These are phyloP conservation scores for Dendrobium nobile DNA, from an alignment of 106 monocot species.

Conservation along the genomic window DNA sequence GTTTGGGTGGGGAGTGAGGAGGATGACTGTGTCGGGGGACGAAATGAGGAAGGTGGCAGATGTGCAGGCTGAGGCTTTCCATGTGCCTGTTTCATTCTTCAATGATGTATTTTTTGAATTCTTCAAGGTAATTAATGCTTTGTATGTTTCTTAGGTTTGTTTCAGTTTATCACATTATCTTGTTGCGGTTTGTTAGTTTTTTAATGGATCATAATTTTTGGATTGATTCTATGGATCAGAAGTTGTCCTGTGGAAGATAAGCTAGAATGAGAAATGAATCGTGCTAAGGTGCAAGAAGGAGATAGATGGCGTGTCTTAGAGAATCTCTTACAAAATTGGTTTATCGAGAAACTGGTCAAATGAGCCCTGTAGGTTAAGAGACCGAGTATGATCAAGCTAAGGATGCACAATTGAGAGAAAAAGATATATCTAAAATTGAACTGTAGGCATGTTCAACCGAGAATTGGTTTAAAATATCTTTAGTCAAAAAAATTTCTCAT, in stretches of 20 bases:
- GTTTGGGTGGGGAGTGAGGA: slow-evolving; percentile 87
- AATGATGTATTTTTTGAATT: slow-evolving; percentile 71
- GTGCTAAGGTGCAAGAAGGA: too few species aligned
- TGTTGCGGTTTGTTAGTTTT: not conserved
- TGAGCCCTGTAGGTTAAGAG: too few species aligned
- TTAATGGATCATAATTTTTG: not conserved
- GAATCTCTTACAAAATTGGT: too few species aligned
- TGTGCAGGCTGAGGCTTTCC: slow-evolving; percentile 91
- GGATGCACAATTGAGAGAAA: too few species aligned
- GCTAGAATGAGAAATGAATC: not conserved
- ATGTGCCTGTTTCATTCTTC: slow-evolving; percentile 62
- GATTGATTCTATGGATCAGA: not conserved
- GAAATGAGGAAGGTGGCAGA: slow-evolving; percentile 75
- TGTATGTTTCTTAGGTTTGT: not conserved
- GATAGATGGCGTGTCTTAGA: too few species aligned
- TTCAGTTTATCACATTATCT: not conserved
- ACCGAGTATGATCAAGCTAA: too few species aligned
- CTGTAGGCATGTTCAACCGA: too few species aligned
- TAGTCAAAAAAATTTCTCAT: too few species aligned
- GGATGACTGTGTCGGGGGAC: slow-evolving; percentile 43
- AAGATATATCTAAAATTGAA: too few species aligned
- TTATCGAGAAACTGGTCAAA: too few species aligned
- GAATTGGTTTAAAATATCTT: too few species aligned
- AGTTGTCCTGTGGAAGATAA: not conserved
- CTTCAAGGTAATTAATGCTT: slow-evolving; percentile 37